Conservation (phyloP, 805 yeast species). For the Candida insectalens region DNA sequence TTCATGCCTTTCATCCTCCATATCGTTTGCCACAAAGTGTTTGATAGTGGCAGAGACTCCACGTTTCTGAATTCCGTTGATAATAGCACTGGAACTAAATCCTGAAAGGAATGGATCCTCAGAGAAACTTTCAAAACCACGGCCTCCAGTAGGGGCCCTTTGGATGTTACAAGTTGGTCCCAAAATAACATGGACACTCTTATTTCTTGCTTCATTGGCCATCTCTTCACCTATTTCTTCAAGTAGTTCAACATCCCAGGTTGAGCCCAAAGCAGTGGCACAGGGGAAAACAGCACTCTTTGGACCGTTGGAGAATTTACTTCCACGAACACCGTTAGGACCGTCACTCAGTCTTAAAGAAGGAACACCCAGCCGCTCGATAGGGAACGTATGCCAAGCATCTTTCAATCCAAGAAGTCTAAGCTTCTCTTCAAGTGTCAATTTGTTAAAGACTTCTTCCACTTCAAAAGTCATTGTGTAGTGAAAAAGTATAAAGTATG, state of each 20-base stretch:
- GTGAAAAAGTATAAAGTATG: too few species aligned
- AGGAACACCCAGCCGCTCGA: slow-evolving; percentile 27
- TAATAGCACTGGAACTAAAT: slow-evolving; percentile 33
- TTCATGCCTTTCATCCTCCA: slow-evolving; percentile 43
- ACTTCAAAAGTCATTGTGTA: slow-evolving; percentile 12
- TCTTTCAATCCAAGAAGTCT: slow-evolving; percentile 22
- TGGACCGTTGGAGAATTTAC: slow-evolving; percentile 28
- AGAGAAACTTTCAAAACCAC: slow-evolving; percentile 33
- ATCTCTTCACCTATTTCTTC: slow-evolving; percentile 30
- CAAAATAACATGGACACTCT: slow-evolving; percentile 30
- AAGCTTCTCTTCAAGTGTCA: slow-evolving; percentile 23
- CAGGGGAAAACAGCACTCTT: slow-evolving; percentile 37
- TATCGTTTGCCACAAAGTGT: slow-evolving; percentile 56
- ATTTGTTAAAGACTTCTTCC: slow-evolving; percentile 11
- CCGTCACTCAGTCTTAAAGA: slow-evolving; percentile 30
- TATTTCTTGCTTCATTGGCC: slow-evolving; percentile 33
- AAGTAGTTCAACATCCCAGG: slow-evolving; percentile 31
- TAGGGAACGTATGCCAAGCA: slow-evolving; percentile 30
- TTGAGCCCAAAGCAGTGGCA: slow-evolving; percentile 36
- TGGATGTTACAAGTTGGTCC: slow-evolving; percentile 31
- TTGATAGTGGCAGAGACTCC: slow-evolving; percentile 48
- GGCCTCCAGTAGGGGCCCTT: slow-evolving; percentile 35
- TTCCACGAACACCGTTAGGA: slow-evolving; percentile 39
- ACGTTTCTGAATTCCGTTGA: slow-evolving; percentile 44
- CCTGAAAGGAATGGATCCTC: slow-evolving; percentile 38